Base-by-base conservation (phyloP, 345 rosid genomes). In the Salix suchowensis region DNA sequence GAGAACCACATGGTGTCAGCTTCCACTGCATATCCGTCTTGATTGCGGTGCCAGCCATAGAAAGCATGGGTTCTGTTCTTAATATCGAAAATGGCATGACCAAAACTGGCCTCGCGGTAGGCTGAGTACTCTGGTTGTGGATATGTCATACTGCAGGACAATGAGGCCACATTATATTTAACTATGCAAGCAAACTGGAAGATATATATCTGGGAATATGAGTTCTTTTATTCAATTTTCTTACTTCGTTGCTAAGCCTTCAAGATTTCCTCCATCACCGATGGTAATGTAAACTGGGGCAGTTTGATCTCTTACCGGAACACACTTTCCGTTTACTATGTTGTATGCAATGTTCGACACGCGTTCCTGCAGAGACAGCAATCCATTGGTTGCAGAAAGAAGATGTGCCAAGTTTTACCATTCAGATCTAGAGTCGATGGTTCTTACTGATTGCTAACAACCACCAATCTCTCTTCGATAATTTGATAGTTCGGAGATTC, bases 111-210 rank as follows among this genome's bases (percentile, higher is more conserved):
- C 75, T 96, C 99, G 1, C 98, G 88, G 37, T 77, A 96, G 1
- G 99, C 96, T 3, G 99, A 96, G 88, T 91, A 96, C 9, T 79
- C 75, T 2, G 99, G 99, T 78, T 96, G 99, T 66, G 97, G 97
- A 84, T 92, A 85, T 0, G 87, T 88, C 98, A 93, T 90, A 81
- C 99, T 93, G 86, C 85, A 86, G 6, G 30, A 58, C 42, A 42
- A 32, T 10, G 26, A 44, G 62, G 62, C 69, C 24, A 77, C 36
- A 62, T 24, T 44, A 32, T 23, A 18, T 76, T 36, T 65, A 78
- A 46, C 24, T 13, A n/a, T 18, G 28, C 24, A 8, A 13, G 50
- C 15, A 30, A 21, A 71, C 3, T 60, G 23, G 40, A 21, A 72
- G 6, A 6, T 1, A 24, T 8, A 36, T 13, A 39, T 32, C 5